A percentile compares a stretch with the other conserved stretches of the same genome.
Evolutionary conservation across 306 rosid genomes (phyloP).

Genomic region (Oemleria cerasiformis): DNA sequence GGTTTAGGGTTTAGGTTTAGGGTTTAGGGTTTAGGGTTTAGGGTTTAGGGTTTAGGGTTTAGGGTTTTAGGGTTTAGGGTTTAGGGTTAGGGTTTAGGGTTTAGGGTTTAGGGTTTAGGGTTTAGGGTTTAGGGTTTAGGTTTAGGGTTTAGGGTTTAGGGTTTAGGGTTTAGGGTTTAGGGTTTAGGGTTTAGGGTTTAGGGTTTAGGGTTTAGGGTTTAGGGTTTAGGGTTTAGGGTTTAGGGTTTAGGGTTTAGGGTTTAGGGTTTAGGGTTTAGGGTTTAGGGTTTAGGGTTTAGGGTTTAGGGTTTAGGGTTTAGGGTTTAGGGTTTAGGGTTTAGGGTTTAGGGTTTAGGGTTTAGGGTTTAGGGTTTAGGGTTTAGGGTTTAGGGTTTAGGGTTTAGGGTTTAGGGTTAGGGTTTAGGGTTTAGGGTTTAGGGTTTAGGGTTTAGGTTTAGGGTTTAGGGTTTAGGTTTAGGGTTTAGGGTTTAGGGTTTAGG

Average conservation of each 20-base stretch:
- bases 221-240: constrained; percentile 22
- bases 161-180: constrained; percentile 16
- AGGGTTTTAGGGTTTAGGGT: constrained; percentile 3
- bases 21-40: neutral
- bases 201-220: constrained; percentile 27
- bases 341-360: constrained; percentile 27
- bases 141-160: constrained; percentile 14
- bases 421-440: constrained; percentile 20
- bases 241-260: constrained; percentile 12
- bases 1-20: too few species aligned
- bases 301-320: constrained; percentile 20
- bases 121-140: constrained; percentile 13
- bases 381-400: constrained; percentile 17
- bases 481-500: constrained; percentile 23
- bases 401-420: constrained; percentile 12
- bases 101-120: neutral
- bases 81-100: too few species aligned
- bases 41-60: neutral
- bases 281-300: constrained; percentile 7
- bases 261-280: constrained; percentile 1
- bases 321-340: constrained; percentile 17
- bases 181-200: constrained; percentile 26
- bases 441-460: constrained; percentile 27
- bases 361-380: constrained; percentile 18
- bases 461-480: constrained; percentile 25